A percentile compares a stretch with the other conserved stretches of the same genome.
Evolutionary conservation across 2,329 filamentous ascomycete species (phyloP).

Genomic region (Ploettnerulaceae sp.): DNA sequence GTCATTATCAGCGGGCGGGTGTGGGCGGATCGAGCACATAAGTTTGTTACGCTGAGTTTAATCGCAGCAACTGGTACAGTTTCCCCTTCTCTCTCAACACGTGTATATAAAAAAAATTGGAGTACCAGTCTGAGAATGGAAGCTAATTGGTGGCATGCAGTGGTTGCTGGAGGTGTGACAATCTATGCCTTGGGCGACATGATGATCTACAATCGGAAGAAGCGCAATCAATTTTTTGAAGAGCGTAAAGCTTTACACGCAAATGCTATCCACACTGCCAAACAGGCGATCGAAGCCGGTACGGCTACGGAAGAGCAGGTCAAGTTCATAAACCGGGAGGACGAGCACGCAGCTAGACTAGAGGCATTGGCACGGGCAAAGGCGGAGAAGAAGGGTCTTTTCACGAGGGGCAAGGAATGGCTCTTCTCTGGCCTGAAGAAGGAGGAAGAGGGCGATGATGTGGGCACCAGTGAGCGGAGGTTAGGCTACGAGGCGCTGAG

Average conservation of each 20-base stretch:
- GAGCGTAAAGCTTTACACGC: slow-evolving; percentile 40
- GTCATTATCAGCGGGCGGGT: slow-evolving; percentile 31
- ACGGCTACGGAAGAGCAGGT: slow-evolving; percentile 45
- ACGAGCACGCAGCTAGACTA: slow-evolving; percentile 41
- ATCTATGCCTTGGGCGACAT: slow-evolving; percentile 62
- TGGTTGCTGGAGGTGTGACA: slow-evolving; percentile 55
- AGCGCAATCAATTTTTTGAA: slow-evolving; percentile 58
- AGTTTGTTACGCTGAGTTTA: slow-evolving; percentile 33
- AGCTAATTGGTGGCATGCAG: slow-evolving; percentile 35
- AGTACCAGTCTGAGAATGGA: background rate
- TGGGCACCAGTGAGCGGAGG: slow-evolving; percentile 24
- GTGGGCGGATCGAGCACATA: slow-evolving; percentile 36
- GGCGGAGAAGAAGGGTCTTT: slow-evolving; percentile 30
- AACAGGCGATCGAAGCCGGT: slow-evolving; percentile 39
- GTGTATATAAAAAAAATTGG: background rate
- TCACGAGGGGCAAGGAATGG: slow-evolving; percentile 29
- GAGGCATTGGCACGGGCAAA: slow-evolving; percentile 20
- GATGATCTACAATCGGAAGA: slow-evolving; percentile 62
- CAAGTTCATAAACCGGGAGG: slow-evolving; percentile 51
- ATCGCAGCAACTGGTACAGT: slow-evolving; percentile 34
- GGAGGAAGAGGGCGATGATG: slow-evolving; percentile 28
- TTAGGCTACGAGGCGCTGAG: slow-evolving; percentile 25
- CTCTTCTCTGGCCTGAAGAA: slow-evolving; percentile 35
- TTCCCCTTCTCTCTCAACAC: background rate
- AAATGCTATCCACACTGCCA: slow-evolving; percentile 42